Evolutionary conservation across 1,284 basidiomycete species (phyloP), one percentile per base, ranked within the genome.

Genomic region (Trichosporon ovoides): DNA sequence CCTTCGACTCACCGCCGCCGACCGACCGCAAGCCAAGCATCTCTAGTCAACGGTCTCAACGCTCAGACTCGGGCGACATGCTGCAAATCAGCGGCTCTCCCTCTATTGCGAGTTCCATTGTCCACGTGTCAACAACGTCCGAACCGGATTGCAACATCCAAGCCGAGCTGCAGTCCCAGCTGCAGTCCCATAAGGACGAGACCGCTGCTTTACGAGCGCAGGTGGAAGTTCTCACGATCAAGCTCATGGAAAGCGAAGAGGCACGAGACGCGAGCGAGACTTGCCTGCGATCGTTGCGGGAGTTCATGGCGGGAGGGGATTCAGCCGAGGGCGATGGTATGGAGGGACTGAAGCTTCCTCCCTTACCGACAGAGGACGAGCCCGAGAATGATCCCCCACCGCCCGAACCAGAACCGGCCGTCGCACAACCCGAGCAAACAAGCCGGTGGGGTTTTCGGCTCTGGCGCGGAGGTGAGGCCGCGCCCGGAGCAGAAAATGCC

Each of bases 251-350:
- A 68, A 82, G 86, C 2, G 87, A 84, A 59, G 92, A 96, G 73
- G 90, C 89, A 2, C 82, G 85, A 46, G 85, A 89, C 68, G 92
- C 92, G 9, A 89, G 87, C n/a, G 91, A 96, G 65, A 83, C 82
- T 2, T 93, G 90, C 69, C 85, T 89, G 60, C 84, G 83, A 56
- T 88, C 88, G 0, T 78, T 96, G 35, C 82, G 91, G 37, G 87
- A 87, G 56, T 96, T 91, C 71, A 92, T 96, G 66, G 84, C 85
- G 1, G 38, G 51, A 13, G 64, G 59, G 11, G 53, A 63, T 59
- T 59, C 62, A 54, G 62, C 58, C 34, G 62, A 52, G 5, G 67
- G 43, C 7, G 38, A 55, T n/a, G 33, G 24, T 19, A 46, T 40
- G 54, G 22, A 50, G 34, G 34, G 34, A n/a, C 34, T 60, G 18